Evolutionary conservation across 768 basidiomycete genomes (phyloP).

Genomic region (Termitomyces sp.): DNA sequence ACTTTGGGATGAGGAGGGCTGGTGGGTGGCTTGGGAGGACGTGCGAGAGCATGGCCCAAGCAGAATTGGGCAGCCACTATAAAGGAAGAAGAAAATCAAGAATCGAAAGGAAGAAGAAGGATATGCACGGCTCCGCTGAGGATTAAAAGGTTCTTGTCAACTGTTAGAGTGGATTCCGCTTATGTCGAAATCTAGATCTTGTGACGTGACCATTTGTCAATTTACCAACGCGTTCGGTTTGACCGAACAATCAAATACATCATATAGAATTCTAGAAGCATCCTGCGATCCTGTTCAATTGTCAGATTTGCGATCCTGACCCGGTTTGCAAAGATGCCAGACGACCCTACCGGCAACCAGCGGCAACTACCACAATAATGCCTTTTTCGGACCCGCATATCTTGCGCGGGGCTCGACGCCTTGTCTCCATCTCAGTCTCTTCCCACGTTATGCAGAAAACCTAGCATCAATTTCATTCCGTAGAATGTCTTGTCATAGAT

Average conservation of each 20-base stretch:
- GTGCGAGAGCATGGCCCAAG: constrained; percentile 19
- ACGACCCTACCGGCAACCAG: background rate
- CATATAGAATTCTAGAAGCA: constrained; percentile 24
- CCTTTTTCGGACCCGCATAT: constrained; percentile 3
- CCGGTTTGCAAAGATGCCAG: constrained; percentile 8
- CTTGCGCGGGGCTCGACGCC: background rate
- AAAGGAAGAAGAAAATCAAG: constrained; percentile 6
- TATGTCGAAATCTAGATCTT: constrained; percentile 25
- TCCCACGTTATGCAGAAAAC: background rate
- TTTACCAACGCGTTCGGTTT: constrained; percentile 8
- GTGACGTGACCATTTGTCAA: constrained; percentile 28
- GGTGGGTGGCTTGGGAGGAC: constrained; percentile 15
- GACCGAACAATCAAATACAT: constrained; percentile 25
- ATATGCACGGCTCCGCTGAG: constrained; percentile 17
- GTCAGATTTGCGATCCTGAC: constrained; percentile 14
- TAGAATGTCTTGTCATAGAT: background rate
- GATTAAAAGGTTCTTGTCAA: constrained; percentile 17
- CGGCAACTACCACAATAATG: constrained; percentile 6
- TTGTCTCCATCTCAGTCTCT: background rate
- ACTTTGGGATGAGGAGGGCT: constrained; percentile 19
- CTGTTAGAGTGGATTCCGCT: constrained; percentile 10
- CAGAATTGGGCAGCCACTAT: constrained; percentile 8
- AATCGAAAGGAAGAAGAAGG: constrained; percentile 8
- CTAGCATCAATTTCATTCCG: background rate
- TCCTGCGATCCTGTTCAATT: constrained; percentile 12